A percentile compares a stretch with the other conserved stretches of the same genome.
phyloP scores from a whole-genome alignment of 2,329 filamentous ascomycete species.

The Paramyrothecium sp. region DNA sequence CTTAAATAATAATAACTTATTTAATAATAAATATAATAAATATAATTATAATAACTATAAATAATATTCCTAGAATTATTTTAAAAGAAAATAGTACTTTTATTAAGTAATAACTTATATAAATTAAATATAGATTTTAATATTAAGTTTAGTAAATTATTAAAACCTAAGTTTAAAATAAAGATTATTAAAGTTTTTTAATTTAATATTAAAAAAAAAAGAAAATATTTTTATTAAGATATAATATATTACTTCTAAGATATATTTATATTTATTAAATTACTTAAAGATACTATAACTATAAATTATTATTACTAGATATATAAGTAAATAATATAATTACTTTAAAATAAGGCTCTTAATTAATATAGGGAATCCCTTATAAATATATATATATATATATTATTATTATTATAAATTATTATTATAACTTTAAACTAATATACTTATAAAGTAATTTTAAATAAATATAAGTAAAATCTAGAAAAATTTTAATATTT shows the following conservation, averaged over 20 bases:
- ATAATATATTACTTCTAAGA: no score
- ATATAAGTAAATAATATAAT: slow-evolving; percentile 25
- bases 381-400: slow-evolving; percentile 20
- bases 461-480: background rate
- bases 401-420: slow-evolving; percentile 19
- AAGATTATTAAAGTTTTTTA: slow-evolving; percentile 18
- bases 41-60: slow-evolving; percentile 17
- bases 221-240: slow-evolving; percentile 18
- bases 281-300: slow-evolving; percentile 19
- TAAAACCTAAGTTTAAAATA: slow-evolving; percentile 19
- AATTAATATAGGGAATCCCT: slow-evolving; percentile 14
- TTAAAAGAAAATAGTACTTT: no score
- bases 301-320: slow-evolving; percentile 19
- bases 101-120: no score
- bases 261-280: slow-evolving; percentile 20
- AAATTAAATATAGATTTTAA: no score
- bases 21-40: background rate
- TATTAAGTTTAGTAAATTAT: no score
- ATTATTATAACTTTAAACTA: slow-evolving; percentile 12
- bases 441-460: slow-evolving; percentile 14
- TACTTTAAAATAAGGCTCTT: no score
- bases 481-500: background rate
- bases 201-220: slow-evolving; percentile 18
- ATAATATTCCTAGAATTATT: no score
- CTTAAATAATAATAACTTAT: slow-evolving; percentile 25